phyloP scores from a whole-genome alignment of 345 rosid genomes.

The Salix suchowensis region DNA sequence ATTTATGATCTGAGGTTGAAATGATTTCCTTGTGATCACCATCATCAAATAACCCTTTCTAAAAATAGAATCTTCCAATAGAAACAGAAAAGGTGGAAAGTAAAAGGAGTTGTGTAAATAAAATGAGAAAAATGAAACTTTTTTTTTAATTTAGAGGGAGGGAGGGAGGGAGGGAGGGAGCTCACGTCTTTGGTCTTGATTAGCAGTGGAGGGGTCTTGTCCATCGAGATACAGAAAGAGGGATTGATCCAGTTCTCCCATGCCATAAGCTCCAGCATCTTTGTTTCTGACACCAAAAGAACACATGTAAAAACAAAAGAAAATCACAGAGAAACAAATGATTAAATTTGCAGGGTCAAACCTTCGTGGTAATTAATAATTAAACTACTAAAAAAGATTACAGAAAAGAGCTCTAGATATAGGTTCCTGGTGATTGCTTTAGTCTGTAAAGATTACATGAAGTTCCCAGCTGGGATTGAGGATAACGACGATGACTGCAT shows the following conservation, averaged over 20 bases:
- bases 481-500: slow-evolving; percentile 47
- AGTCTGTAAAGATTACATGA: slow-evolving; percentile 45
- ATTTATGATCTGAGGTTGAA: slow-evolving; percentile 33
- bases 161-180: neutral
- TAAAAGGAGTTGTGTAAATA: neutral
- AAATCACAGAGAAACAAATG: neutral
- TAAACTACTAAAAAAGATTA: neutral
- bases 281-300: slow-evolving; percentile 31
- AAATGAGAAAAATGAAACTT: neutral
- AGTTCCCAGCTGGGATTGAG: slow-evolving; percentile 41
- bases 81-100: slow-evolving; percentile 8
- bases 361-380: neutral
- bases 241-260: slow-evolving; percentile 95
- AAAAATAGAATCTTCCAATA: slow-evolving; percentile 23
- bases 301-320: neutral
- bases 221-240: slow-evolving; percentile 92
- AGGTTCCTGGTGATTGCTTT: slow-evolving; percentile 1
- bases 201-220: slow-evolving; percentile 55
- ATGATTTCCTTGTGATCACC: slow-evolving; percentile 59
- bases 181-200: slow-evolving; percentile 80
- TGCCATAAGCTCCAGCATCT: slow-evolving; percentile 48
- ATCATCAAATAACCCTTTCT: slow-evolving; percentile 17
- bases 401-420: neutral
- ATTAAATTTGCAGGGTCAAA: neutral
- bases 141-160: neutral